Percentiles rank a stretch among this genome's conserved stretches.
These are phyloP conservation scores for Pythium dissotocum DNA, from an alignment of 352 stramenopile genomes.

Conservation along the genomic window DNA sequence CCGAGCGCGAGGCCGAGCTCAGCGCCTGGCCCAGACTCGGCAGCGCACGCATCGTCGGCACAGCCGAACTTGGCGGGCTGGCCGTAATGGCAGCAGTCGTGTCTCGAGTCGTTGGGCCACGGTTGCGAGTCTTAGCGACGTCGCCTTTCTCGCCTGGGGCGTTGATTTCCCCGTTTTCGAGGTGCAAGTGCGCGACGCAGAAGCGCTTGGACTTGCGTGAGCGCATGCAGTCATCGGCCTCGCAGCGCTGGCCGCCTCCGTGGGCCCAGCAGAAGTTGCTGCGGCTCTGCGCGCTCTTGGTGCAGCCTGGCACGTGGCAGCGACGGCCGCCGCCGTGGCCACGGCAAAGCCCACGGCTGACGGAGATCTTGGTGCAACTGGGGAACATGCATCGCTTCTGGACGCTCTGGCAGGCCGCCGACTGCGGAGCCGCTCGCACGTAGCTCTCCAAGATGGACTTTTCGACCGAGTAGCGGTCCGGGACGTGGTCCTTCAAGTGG, in stretches of 20 bases:
- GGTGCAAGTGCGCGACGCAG: slow-evolving; percentile 57
- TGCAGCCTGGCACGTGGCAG: slow-evolving; percentile 58
- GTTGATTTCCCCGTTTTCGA: no score
- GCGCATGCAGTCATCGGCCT: slow-evolving; percentile 62
- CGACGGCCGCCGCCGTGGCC: slow-evolving; percentile 66
- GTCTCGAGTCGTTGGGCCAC: no score
- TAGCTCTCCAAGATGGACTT: slow-evolving; percentile 39
- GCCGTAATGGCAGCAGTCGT: no score
- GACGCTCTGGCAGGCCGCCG: slow-evolving; percentile 49
- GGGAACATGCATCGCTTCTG: slow-evolving; percentile 66
- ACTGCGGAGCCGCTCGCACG: slow-evolving; percentile 39
- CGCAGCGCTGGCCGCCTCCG: slow-evolving; percentile 67
- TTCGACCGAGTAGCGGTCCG: slow-evolving; percentile 9
- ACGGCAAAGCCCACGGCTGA: slow-evolving; percentile 64
- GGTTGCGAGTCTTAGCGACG: no score
- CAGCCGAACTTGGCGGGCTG: no score
- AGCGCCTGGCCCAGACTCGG: slow-evolving; percentile 56
- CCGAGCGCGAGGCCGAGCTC: slow-evolving; percentile 40
- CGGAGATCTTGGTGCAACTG: slow-evolving; percentile 64
- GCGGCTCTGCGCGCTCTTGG: slow-evolving; percentile 68
- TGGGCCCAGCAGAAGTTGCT: slow-evolving; percentile 74
- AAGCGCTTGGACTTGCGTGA: slow-evolving; percentile 66
- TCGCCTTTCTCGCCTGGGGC: no score
- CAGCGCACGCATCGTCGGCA: no score
- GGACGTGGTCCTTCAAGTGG: slow-evolving; percentile 1